Evolutionary conservation across 768 basidiomycete genomes (phyloP).

Genomic region (Termitomyces sp.): DNA sequence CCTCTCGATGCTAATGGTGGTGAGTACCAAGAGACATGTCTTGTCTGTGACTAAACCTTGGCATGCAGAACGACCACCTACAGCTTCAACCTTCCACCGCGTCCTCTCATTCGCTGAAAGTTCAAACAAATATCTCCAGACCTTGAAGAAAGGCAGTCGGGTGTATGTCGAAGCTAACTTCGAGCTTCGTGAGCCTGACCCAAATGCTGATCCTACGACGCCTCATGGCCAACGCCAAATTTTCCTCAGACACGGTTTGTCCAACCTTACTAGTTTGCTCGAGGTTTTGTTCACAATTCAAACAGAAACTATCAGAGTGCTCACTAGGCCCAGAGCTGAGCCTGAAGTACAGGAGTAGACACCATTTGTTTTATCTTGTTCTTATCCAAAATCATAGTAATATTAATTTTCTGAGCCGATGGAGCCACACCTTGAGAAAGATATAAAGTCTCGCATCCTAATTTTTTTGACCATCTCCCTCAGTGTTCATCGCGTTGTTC

Average conservation of each 20-base stretch:
- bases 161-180: conserved; percentile 82
- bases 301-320: conserved; percentile 50
- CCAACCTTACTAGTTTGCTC: not conserved
- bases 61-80: conserved; percentile 42
- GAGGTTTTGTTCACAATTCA: conserved; percentile 2
- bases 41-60: not conserved
- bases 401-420: not conserved
- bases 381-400: not conserved
- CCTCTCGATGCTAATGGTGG: conserved; percentile 58
- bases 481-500: conserved; percentile 1
- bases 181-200: conserved; percentile 70
- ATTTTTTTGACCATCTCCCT: not conserved
- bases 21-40: conserved; percentile 25
- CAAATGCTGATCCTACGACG: conserved; percentile 57
- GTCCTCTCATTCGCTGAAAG: conserved; percentile 65
- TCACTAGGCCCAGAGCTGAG: conserved; percentile 22
- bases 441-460: not conserved
- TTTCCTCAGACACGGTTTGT: conserved; percentile 73
- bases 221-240: conserved; percentile 77
- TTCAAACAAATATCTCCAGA: conserved; percentile 60
- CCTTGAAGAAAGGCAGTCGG: conserved; percentile 61
- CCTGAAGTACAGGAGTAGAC: conserved; percentile 7
- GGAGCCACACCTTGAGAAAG: not conserved
- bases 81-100: conserved; percentile 69
- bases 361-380: not conserved